These are phyloP conservation scores for Lepidium didymum DNA, from an alignment of 345 rosid species.

Conservation along the genomic window DNA sequence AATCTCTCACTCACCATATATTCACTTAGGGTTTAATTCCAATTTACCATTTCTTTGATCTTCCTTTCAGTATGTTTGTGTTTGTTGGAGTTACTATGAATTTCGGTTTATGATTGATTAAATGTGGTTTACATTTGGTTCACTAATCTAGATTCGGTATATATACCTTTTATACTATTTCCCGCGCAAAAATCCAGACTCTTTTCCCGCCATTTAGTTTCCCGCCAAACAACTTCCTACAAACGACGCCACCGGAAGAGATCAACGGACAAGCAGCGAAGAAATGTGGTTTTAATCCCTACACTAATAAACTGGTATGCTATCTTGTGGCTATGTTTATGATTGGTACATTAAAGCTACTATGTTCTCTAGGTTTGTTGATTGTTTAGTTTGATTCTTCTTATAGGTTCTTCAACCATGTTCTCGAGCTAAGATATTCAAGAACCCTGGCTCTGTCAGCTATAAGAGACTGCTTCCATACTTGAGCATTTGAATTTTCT, in stretches of 20 bases:
- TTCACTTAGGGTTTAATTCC: too few species aligned
- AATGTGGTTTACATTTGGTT: slow-evolving; percentile 7
- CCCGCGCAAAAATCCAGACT: slow-evolving; percentile 5
- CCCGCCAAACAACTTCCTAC: not conserved
- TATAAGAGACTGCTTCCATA: slow-evolving; percentile 77
- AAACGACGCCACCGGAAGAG: slow-evolving; percentile 40
- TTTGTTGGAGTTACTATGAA: too few species aligned
- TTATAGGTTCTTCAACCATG: slow-evolving; percentile 32
- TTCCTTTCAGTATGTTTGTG: too few species aligned
- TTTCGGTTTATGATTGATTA: too few species aligned
- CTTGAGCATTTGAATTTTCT: slow-evolving; percentile 71
- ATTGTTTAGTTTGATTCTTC: not conserved
- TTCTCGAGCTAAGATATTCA: slow-evolving; percentile 37
- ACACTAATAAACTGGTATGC: slow-evolving; percentile 32
- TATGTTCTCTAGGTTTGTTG: not conserved
- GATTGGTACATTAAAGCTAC: not conserved
- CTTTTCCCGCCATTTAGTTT: slow-evolving; percentile 22
- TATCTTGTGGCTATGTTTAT: not conserved
- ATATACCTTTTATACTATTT: not conserved
- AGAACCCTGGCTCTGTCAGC: slow-evolving; percentile 46
- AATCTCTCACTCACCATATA: too few species aligned
- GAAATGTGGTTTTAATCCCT: not conserved
- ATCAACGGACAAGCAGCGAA: not conserved
- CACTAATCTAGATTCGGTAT: not conserved
- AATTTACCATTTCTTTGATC: too few species aligned